Evolutionary conservation across 179 eudicot species (phyloP), one percentile per base, ranked within the genome.

Genomic region (Sideroxylon spinosum): DNA sequence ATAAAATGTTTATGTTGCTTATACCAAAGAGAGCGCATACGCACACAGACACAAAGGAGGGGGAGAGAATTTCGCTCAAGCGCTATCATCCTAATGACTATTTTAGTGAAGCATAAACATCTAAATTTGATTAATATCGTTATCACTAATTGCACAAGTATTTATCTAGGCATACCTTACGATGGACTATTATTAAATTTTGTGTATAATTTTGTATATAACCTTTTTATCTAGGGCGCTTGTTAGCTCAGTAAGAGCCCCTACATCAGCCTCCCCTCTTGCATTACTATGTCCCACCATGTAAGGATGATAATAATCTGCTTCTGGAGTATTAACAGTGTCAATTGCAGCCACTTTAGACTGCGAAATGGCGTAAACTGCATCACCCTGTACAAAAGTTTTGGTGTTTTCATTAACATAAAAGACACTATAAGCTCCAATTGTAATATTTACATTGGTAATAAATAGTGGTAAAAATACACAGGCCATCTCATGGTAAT

Each of bases 181-280:
- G 8, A 26, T 65, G 19, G 19, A 55, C 16, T 3, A 37, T 3
- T 55, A 55, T 20, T 37, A 68, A 19, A 29, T 68, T 68, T 29
- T 44, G 22, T 20, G 37, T 44, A 7, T 32, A 68, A 59, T 13
- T 17, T 20, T 0, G 26, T 10, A 28, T 20, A 71, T 71, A 23
- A 90, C 97, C 97, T 92, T 92, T 85, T 92, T 89, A 76, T 90
- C 94, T 32, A 92, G 91, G 76, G 89, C 89, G 71, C 90, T 86
- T 52, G 87, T 82, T 50, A 90, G 86, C 78, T 90, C 90, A 80
- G 94, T 87, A 80, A 92, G 80, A 83, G 93, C 93, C 71, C 79
- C 87, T 64, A 90, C 81, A 79, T 93, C 97, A 72, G 93, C 94
- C 75, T 92, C 97, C 86, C 85, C 44, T 6, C 44, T 91, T 22